Percentiles rank a stretch among this genome's conserved stretches.
These are phyloP conservation scores for Codiaeum variegatum DNA, from an alignment of 441 rosid species.

Conservation along the genomic window DNA sequence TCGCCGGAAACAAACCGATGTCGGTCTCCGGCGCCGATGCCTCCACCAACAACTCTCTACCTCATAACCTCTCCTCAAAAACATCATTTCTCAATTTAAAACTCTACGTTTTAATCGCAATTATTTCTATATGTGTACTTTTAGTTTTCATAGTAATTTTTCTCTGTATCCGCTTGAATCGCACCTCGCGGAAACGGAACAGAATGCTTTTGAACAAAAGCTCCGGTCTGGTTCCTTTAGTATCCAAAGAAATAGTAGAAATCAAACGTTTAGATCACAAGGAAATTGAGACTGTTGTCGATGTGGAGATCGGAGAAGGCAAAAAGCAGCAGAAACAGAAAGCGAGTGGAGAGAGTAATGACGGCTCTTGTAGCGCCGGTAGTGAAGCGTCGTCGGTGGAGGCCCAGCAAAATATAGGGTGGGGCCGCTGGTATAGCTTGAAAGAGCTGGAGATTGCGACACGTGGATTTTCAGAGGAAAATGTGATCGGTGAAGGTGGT, in stretches of 20 bases:
- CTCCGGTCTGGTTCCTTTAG: constrained; percentile 67
- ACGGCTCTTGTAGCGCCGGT: constrained; percentile 39
- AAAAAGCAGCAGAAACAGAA: constrained; percentile 15
- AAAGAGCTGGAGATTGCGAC: constrained; percentile 84
- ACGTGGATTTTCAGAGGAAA: constrained; percentile 65
- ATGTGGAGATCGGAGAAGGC: constrained; percentile 4
- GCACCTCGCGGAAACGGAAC: constrained; percentile 44
- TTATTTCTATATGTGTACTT: constrained; percentile 35
- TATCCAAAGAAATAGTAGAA: constrained; percentile 70
- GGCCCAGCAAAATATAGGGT: constrained; percentile 57
- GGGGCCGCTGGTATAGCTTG: constrained; percentile 88
- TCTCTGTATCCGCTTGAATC: constrained; percentile 47
- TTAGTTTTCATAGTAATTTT: constrained; percentile 38
- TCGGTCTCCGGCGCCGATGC: constrained; percentile 34
- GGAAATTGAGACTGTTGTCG: constrained; percentile 21
- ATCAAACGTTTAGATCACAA: constrained; percentile 41
- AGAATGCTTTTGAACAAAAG: constrained; percentile 52
- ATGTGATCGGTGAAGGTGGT: constrained; percentile 88
- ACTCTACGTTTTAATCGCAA: constrained; percentile 52
- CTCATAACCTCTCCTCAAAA: constrained; percentile 37
- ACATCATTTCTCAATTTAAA: constrained; percentile 51
- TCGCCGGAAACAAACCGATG: constrained; percentile 32
- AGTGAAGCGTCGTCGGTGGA: constrained; percentile 49
- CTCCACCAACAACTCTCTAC: constrained; percentile 19
- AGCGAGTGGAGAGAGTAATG: constrained; percentile 38